Base-by-base conservation (phyloP, 495 filamentous ascomycete genomes). In the Trichoderma virens region DNA sequence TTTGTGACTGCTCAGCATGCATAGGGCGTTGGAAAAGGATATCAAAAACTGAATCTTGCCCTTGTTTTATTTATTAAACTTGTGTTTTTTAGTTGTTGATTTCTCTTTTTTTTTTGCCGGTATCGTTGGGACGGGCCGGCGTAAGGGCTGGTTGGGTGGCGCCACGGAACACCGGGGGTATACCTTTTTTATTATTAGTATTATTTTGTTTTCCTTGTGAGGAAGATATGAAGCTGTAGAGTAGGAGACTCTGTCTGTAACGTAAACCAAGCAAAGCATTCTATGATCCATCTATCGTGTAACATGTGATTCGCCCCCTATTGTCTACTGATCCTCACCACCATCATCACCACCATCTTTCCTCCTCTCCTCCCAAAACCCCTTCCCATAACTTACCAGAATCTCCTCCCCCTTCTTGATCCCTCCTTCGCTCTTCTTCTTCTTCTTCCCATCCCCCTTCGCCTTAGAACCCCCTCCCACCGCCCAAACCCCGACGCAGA, bases 381-480 rank as follows among this genome's bases (percentile, higher is more conserved):
- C 86, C 68, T 87, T 87, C 11, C 85, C 86, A 71, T 88, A 89
- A 70, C 80, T 87, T 20, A 89, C 83, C 14, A 86, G 75, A 43
- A 89, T 76, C 72, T 88, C 86, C 66, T 83, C 78, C 1, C 84
- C 85, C 68, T 82, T 87, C 60, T 61, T 75, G 30, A 88, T 79
- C 1, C 82, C 85, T 2, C 35, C 59, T 5, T 9, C 31, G 41
- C 60, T 70, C 14, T 66, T 64, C 34, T 71, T 77, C 51, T 76
- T 79, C 69, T 75, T 79, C n/a, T 67, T 74, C 65, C 72, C 73
- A 54, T 78, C 74, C 43, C 71, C 76, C 59, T 73, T 70, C 68
- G 79, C 85, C 75, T 81, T 86, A 20, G 41, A 0, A 7, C 83
- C 81, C 4, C 75, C 80, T 0, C 73, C 74, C 39, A 88, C 63